Evolutionary conservation across 2,329 filamentous ascomycete species (phyloP).

Genomic region (Cytospora mali): DNA sequence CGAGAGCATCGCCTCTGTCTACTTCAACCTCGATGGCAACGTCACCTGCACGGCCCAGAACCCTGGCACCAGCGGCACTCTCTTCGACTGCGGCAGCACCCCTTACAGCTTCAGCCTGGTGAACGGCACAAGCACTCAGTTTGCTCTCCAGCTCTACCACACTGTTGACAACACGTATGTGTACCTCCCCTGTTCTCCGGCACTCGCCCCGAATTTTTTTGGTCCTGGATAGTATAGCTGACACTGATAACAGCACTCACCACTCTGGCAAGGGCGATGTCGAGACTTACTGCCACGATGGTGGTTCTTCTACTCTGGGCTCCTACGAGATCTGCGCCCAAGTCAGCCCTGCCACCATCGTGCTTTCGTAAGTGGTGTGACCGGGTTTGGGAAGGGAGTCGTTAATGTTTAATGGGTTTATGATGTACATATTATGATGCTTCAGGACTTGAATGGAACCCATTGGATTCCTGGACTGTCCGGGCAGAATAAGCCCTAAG

Average conservation of each 20-base stretch:
- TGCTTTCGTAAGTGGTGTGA: background rate
- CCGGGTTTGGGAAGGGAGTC: background rate
- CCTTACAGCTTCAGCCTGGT: slow-evolving; percentile 11
- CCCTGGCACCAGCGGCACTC: background rate
- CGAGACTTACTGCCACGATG: background rate
- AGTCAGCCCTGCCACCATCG: slow-evolving; percentile 11
- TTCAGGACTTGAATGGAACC: background rate
- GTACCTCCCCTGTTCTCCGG: background rate
- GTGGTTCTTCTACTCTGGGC: background rate
- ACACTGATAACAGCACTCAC: background rate
- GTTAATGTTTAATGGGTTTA: slow-evolving; percentile 1
- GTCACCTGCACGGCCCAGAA: background rate
- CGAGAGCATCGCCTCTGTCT: slow-evolving; percentile 1
- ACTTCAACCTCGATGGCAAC: slow-evolving; percentile 12
- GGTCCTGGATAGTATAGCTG: background rate
- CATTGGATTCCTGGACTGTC: background rate
- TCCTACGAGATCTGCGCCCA: slow-evolving; percentile 24
- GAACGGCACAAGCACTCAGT: slow-evolving; percentile 2
- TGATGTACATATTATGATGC: background rate
- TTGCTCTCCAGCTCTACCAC: slow-evolving; percentile 1
- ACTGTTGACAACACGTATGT: slow-evolving; percentile 3
- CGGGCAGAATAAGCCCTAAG: background rate
- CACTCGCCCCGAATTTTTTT: background rate
- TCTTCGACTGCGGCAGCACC: slow-evolving; percentile 10
- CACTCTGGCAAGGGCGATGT: background rate